Base-by-base conservation (phyloP, 371 early-diverging fungal species). In the Thermomucor indicae-seudaticae region DNA sequence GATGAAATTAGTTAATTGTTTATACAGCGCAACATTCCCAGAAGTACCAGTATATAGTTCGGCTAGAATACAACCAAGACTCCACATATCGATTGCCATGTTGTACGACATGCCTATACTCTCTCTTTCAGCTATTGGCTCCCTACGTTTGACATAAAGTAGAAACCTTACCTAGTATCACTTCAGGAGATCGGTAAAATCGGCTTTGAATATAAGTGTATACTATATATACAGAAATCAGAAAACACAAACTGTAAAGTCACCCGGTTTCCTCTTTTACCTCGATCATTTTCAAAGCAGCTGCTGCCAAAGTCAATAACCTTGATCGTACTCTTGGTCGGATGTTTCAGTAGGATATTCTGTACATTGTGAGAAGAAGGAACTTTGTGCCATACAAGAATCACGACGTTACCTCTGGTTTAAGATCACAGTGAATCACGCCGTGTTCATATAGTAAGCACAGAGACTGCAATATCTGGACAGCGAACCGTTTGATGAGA, bases 11-110 rank as follows among this genome's bases (percentile, higher is more conserved):
- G 85, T 75, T 32, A 96, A 63, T 65, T 97, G 96, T 57, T 99
- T 96, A 45, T 86, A 86, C 64, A 94, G 8, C 97, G 98, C 6
- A 98, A 97, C 63, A 99, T 97, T 27, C 98, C 63, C 24, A 97
- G 98, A 49, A 91, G 83, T n/a, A n/a, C 86, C 86, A 84, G 11
- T 89, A 47, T 88, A 84, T 22, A 99, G 79, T 62, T 99, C 99
- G 14, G 90, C 95, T 2, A 98, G 79, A 40, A 99, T 98, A 68
- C 99, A 99, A 1, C 99, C 99, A 25, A 99, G 69, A 53, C 91
- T 90, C 99, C 99, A 99, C 86, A 99, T 95, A 69, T 99, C 99
- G 60, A 99, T 94, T 4, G 93, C 83, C 58, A 79, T 91, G 49
- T 80, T 85, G 62, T 99, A 99, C 3, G 80, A 70, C 62, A 88